A percentile compares a stretch with the other conserved stretches of the same genome.
Conservation (phyloP, 2,329 filamentous ascomycete genomes). For the Apiospora sp. region DNA sequence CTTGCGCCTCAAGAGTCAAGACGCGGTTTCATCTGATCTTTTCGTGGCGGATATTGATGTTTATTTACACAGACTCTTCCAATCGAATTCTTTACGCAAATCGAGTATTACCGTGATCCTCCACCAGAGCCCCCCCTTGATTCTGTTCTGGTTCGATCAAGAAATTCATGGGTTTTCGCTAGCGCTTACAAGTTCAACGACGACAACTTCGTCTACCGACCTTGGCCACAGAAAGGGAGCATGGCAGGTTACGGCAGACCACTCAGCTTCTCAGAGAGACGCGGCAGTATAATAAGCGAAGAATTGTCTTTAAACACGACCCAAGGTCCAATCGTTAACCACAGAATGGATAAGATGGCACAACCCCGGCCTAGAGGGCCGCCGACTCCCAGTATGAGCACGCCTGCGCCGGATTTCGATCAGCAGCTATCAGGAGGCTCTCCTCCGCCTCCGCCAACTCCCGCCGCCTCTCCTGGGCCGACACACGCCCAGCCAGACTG, state of each 20-base stretch:
- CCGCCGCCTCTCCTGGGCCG: slow-evolving; percentile 70
- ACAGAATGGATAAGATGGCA: slow-evolving; percentile 62
- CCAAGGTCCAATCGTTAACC: slow-evolving; percentile 49
- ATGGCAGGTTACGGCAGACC: slow-evolving; percentile 51
- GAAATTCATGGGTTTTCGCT: slow-evolving; percentile 11
- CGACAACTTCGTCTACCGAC: not conserved
- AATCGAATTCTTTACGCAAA: not conserved
- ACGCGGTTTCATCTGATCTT: slow-evolving; percentile 23
- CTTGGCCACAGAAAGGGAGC: not conserved
- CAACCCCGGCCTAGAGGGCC: slow-evolving; percentile 63
- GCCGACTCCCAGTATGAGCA: slow-evolving; percentile 72
- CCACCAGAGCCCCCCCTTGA: not conserved
- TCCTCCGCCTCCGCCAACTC: slow-evolving; percentile 70
- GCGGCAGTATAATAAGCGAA: slow-evolving; percentile 65
- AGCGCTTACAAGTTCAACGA: slow-evolving; percentile 4
- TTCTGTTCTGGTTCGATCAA: not conserved
- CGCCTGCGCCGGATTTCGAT: slow-evolving; percentile 69
- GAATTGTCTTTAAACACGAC: slow-evolving; percentile 63
- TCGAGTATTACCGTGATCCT: not conserved
- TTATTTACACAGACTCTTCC: not conserved
- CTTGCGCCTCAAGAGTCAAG: slow-evolving; percentile 9
- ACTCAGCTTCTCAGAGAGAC: slow-evolving; percentile 67
- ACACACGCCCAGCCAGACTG: slow-evolving; percentile 72
- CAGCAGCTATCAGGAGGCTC: slow-evolving; percentile 67
- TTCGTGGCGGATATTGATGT: slow-evolving; percentile 16